Conservation (phyloP, 2,329 filamentous ascomycete genomes). For the Orbilia blumenaviensis region DNA sequence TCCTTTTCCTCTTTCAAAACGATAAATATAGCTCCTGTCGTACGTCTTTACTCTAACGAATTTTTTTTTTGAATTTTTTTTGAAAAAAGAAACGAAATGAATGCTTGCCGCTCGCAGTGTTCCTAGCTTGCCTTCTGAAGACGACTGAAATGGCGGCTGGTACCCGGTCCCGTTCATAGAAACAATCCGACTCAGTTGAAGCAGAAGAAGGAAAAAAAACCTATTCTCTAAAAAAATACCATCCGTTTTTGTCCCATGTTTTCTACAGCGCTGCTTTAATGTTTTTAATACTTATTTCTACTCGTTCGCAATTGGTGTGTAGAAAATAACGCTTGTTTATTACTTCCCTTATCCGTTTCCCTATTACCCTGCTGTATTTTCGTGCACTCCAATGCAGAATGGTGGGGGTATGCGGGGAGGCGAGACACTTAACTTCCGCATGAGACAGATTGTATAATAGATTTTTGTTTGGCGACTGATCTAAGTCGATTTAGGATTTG, state of each 20-base stretch:
- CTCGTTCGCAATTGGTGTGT: constrained; percentile 24
- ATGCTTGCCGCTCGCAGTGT: not conserved
- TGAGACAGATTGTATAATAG: constrained; percentile 53
- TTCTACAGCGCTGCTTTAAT: not conserved
- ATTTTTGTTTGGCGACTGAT: constrained; percentile 12
- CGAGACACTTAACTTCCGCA: not conserved
- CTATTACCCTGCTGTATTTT: constrained; percentile 26
- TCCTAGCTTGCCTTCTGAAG: not conserved
- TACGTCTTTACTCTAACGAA: not conserved
- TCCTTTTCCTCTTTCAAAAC: constrained; percentile 30
- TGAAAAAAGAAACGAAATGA: too few species aligned
- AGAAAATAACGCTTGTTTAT: constrained; percentile 27
- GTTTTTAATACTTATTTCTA: not conserved
- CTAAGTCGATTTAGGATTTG: not conserved
- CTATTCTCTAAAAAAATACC: constrained; percentile 3
- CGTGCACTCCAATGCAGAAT: constrained; percentile 16
- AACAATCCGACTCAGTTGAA: not conserved
- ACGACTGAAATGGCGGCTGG: not conserved
- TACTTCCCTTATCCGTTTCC: not conserved
- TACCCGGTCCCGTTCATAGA: not conserved
- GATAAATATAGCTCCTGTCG: not conserved
- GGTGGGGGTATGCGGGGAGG: constrained; percentile 23
- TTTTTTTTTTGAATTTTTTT: not conserved
- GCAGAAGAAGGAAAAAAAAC: constrained; percentile 23
- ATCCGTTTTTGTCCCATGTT: not conserved